Conservation (phyloP, 192 early-diverging fungal genomes). For the Backusella psychrophila region DNA sequence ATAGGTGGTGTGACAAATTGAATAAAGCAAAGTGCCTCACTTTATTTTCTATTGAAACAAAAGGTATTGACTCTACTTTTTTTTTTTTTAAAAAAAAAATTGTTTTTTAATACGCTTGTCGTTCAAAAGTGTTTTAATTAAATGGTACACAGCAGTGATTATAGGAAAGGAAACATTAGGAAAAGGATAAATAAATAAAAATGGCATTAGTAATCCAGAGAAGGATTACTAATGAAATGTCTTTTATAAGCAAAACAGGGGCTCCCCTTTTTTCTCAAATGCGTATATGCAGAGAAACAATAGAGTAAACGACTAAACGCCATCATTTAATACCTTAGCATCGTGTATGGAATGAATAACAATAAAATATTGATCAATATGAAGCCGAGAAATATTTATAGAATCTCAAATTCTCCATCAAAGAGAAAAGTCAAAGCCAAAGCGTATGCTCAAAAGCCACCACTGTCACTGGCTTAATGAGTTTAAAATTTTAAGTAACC, state of each 20-base stretch:
- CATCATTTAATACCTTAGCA: not conserved
- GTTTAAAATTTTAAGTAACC: not conserved
- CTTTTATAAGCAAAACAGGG: not conserved
- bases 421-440: not conserved
- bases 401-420: not conserved
- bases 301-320: not conserved
- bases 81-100: no score
- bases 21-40: not conserved
- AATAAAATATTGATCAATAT: not conserved
- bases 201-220: not conserved
- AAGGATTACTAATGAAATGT: not conserved
- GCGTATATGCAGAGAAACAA: not conserved
- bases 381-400: not conserved
- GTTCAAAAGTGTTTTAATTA: not conserved
- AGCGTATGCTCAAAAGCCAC: not conserved
- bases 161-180: not conserved
- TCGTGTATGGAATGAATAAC: not conserved
- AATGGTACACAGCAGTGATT: not conserved
- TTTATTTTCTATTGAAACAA: not conserved
- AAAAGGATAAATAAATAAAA: not conserved
- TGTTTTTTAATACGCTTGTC: no score
- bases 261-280: no score
- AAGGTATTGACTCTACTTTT: no score
- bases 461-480: not conserved
- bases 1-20: not conserved